Conservation (phyloP, 257 asterid genomes). For the Solanum phureja region DNA sequence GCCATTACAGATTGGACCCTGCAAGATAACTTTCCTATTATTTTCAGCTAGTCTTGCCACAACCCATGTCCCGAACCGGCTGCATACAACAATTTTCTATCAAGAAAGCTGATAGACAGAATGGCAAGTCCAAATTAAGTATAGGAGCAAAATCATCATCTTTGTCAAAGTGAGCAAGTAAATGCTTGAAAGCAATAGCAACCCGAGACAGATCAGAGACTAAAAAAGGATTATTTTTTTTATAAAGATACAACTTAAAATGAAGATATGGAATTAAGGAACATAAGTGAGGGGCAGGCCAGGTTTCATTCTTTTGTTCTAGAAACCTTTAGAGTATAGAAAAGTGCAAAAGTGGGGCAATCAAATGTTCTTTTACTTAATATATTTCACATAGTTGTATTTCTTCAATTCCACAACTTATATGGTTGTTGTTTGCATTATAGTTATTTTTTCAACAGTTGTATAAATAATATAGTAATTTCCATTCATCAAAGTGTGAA, state of each 20-base stretch:
- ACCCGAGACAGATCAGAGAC: background rate
- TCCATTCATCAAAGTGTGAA: background rate
- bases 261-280: background rate
- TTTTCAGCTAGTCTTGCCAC: conserved; percentile 42
- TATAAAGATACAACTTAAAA: background rate
- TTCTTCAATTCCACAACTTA: background rate
- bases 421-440: background rate
- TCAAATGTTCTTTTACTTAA: background rate
- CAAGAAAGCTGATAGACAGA: background rate
- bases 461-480: background rate
- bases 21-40: conserved; percentile 18
- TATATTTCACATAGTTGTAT: background rate
- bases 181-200: background rate
- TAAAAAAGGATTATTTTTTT: background rate
- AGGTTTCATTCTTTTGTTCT: background rate
- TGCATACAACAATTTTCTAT: conserved; percentile 24
- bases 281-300: background rate
- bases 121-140: background rate
- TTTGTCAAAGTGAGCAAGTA: background rate
- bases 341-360: background rate
- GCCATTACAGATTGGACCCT: conserved; percentile 75
- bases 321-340: background rate
- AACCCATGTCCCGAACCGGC: conserved; percentile 62
- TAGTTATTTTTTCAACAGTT: background rate
- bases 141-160: background rate